Evolutionary conservation across 768 basidiomycete genomes (phyloP).

Genomic region (Porphyrellus cyaneotinctus): DNA sequence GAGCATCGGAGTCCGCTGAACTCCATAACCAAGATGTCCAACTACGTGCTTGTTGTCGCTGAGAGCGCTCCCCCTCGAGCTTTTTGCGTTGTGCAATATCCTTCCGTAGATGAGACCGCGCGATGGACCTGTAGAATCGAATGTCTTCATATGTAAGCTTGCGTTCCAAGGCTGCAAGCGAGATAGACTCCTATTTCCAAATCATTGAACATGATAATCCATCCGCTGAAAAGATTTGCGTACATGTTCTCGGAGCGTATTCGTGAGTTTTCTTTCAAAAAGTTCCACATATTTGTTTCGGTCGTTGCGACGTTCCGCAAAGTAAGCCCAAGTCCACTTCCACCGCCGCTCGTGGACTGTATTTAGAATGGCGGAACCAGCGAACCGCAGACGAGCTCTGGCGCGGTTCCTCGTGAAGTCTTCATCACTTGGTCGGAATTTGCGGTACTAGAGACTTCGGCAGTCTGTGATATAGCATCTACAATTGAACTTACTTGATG

Average conservation of each 20-base stretch:
- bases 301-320: slow-evolving; percentile 84
- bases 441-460: slow-evolving; percentile 56
- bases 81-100: slow-evolving; percentile 68
- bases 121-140: slow-evolving; percentile 94
- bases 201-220: not conserved
- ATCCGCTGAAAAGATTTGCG: slow-evolving; percentile 15
- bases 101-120: slow-evolving; percentile 81
- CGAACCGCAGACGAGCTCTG: slow-evolving; percentile 71
- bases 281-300: slow-evolving; percentile 79
- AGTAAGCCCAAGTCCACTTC: slow-evolving; percentile 91
- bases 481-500: slow-evolving; percentile 52
- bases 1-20: slow-evolving; percentile 37
- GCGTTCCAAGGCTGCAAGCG: slow-evolving; percentile 64
- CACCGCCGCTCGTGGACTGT: slow-evolving; percentile 79
- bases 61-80: slow-evolving; percentile 63
- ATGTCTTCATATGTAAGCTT: slow-evolving; percentile 93
- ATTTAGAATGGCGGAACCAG: slow-evolving; percentile 70
- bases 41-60: slow-evolving; percentile 48
- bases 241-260: slow-evolving; percentile 53
- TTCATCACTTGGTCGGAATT: slow-evolving; percentile 65
- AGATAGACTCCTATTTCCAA: slow-evolving; percentile 43
- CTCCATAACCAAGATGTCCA: slow-evolving; percentile 87
- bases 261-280: slow-evolving; percentile 71
- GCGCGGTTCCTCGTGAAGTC: slow-evolving; percentile 59
- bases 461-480: not conserved